These are phyloP conservation scores for Neoascochyta sp. DNA, from an alignment of 2,329 filamentous ascomycete genomes.

Conservation along the genomic window DNA sequence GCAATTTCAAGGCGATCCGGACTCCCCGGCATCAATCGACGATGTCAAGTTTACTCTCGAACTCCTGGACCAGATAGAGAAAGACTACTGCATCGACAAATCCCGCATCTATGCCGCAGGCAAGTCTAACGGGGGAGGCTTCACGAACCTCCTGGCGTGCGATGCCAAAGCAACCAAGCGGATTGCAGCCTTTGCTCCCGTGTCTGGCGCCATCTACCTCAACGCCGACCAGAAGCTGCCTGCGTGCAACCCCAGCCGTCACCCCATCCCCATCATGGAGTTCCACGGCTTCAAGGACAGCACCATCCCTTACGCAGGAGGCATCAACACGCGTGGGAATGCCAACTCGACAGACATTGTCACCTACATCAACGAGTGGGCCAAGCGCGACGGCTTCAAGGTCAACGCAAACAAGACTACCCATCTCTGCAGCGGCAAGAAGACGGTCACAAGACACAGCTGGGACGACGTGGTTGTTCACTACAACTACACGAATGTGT, in stretches of 20 bases:
- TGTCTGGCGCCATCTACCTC: conserved; percentile 48
- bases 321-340: conserved; percentile 19
- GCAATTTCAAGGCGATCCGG: conserved; percentile 46
- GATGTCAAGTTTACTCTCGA: conserved; percentile 47
- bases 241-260: conserved; percentile 25
- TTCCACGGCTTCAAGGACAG: conserved; percentile 44
- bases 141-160: conserved; percentile 49
- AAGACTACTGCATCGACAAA: conserved; percentile 46
- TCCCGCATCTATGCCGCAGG: conserved; percentile 46
- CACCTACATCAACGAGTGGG: conserved; percentile 40
- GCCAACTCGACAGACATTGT: conserved; percentile 17
- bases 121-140: conserved; percentile 56
- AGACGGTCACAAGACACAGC: conserved; percentile 22
- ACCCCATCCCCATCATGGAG: conserved; percentile 42
- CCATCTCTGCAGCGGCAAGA: conserved; percentile 28
- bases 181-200: conserved; percentile 51
- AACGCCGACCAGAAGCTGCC: conserved; percentile 15
- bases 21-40: conserved; percentile 36
- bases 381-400: conserved; percentile 32
- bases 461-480: conserved; percentile 36
- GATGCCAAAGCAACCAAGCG: conserved; percentile 39
- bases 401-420: conserved; percentile 24
- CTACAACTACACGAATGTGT: conserved; percentile 39
- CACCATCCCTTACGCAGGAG: conserved; percentile 42
- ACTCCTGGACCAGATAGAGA: conserved; percentile 40